These are phyloP conservation scores for Colletotrichum graminicola DNA, from an alignment of 2,329 filamentous ascomycete genomes.

Conservation along the genomic window DNA sequence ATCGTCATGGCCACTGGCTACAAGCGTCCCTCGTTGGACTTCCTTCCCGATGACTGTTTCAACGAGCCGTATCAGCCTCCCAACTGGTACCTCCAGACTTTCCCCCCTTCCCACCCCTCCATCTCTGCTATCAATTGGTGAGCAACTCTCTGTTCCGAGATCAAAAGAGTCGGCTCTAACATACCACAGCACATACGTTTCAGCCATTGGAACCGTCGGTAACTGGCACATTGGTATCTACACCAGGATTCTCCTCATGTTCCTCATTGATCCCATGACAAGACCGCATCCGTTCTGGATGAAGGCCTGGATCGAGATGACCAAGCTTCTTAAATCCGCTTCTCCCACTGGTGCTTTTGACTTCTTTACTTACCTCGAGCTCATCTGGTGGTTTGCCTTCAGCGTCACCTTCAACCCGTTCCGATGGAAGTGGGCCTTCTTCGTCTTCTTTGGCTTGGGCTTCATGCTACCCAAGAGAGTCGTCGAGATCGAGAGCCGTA, in stretches of 20 bases:
- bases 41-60: conserved; percentile 81
- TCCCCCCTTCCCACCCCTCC: conserved; percentile 79
- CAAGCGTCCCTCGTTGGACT: conserved; percentile 77
- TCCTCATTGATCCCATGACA: conserved; percentile 82
- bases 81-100: conserved; percentile 91
- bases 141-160: neutral
- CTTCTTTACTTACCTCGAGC: conserved; percentile 89
- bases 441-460: conserved; percentile 84
- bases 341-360: conserved; percentile 84
- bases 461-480: conserved; percentile 73
- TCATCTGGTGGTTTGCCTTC: conserved; percentile 88
- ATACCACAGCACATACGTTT: conserved; percentile 76
- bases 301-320: conserved; percentile 90
- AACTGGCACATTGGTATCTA: conserved; percentile 95
- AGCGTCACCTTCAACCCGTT: conserved; percentile 85
- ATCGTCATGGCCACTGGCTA: conserved; percentile 88
- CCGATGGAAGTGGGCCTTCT: conserved; percentile 89
- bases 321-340: conserved; percentile 74
- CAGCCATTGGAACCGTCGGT: conserved; percentile 84
- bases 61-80: conserved; percentile 80
- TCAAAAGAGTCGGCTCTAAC: neutral
- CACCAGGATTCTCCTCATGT: conserved; percentile 88
- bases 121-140: conserved; percentile 81
- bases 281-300: conserved; percentile 80
- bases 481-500: conserved; percentile 73